Base-by-base conservation (phyloP, 768 basidiomycete genomes). In the Stropharia rugosoannulata region DNA sequence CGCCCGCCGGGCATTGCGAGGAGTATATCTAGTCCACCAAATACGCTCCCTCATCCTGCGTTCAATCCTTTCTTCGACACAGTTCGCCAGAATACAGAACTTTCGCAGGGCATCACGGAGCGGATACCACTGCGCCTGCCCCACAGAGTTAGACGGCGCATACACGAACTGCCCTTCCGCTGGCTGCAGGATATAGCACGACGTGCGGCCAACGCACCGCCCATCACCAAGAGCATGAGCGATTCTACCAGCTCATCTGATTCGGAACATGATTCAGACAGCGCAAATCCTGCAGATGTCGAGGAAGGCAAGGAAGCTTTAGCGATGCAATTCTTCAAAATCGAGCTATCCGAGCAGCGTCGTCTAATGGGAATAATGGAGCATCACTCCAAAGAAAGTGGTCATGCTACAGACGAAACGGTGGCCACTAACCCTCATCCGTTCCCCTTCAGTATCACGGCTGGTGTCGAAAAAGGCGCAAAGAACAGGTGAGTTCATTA, bases 21-120 rank as follows among this genome's bases (percentile, higher is more conserved):
- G 25, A 40, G 44, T 51, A 58, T 18, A 56, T 60, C 29, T 59
- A 46, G 42, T 42, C 63, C 16, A 56, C 59, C n/a, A 58, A 62
- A 45, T 55, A 8, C 54, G 12, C 4, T 57, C 47, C 59, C 65
- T 49, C 67, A 69, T 29, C 69, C 72, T 9, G 68, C 87, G 4
- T 84, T 79, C 61, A 98, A 96, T 68, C 96, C 96, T 9, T 98
- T 98, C 75, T 98, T 93, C 62, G 95, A 98, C 70, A 88, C 90
- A 63, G 90, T 98, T 63, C 86, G 90, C 38, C 91, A 94, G 71
- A 92, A 93, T 62, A 68, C 85, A 2, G 94, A 97, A 72, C 82
- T 97, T 19, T 82, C 86, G 2, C 76, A 84, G 35, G 84, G 84
- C 6, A 80, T 85, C 58, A 90, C 86, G 0, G 91, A 94, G 63